Evolutionary conservation across 768 basidiomycete genomes (phyloP), one percentile per base, ranked within the genome.

Genomic region (Floccularia luteovirens): DNA sequence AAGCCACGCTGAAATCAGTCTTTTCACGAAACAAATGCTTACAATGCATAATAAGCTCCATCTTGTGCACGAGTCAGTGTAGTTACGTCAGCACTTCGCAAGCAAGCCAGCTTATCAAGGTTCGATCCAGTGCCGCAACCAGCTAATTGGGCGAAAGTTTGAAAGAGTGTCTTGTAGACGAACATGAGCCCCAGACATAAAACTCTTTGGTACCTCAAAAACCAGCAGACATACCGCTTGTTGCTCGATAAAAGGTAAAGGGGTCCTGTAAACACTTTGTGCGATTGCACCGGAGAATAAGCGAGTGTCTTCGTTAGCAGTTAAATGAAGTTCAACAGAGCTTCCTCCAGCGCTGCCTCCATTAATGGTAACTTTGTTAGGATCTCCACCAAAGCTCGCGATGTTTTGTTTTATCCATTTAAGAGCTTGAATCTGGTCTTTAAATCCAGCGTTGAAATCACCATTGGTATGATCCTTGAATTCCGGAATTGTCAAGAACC

Each of bases 371-470:
- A 79, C 76, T 48, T 69, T 67, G 1, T 43, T 36, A 0, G 75
- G 70, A 52, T 86, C 68, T 11, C 83, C 83, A 5, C 82, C 82
- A 47, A 84, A 87, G 12, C 67, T 63, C 20, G 48, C 56, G 42
- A 85, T 79, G 49, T 84, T 64, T 31, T 67, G 53, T 41, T 81
- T 68, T 0, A 83, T 71, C 82, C 82, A 87, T 51, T 67, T 56
- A 16, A 87, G 53, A 4, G 77, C 79, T 38, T 72, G 60, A 1
- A 78, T 72, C 51, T 84, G 77, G 55, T 82, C 82, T 14, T 58
- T 50, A 56, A 77, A 71, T 3, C 75, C 75, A 5, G 59, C 70
- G 39, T 79, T 78, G 39, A 72, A 54, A 48, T 78, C 73, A 0
- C 71, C 75, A 19, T 63, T 48, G 0, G 44, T 39, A 7, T 60